These are phyloP conservation scores for Backusella circina DNA, from an alignment of 192 early-diverging fungal species.

Conservation along the genomic window DNA sequence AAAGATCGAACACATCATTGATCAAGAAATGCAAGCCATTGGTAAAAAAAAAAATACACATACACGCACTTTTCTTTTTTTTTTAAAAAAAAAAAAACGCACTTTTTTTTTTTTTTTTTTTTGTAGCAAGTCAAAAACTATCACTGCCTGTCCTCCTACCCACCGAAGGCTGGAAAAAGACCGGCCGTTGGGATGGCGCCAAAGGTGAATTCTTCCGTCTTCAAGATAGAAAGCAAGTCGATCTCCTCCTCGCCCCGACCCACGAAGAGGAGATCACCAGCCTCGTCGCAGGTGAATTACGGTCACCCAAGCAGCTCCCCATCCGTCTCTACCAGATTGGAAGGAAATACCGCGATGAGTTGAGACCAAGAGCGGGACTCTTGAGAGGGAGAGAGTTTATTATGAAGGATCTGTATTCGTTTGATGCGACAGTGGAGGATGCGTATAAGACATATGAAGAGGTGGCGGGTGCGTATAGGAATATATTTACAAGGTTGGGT, in stretches of 20 bases:
- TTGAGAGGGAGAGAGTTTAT: slow-evolving; percentile 87
- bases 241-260: slow-evolving; percentile 77
- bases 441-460: slow-evolving; percentile 75
- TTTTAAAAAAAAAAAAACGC: neutral
- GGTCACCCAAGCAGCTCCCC: slow-evolving; percentile 72
- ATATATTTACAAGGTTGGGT: slow-evolving; percentile 73
- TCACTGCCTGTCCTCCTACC: slow-evolving; percentile 65
- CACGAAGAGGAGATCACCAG: slow-evolving; percentile 91
- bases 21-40: slow-evolving; percentile 73
- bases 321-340: slow-evolving; percentile 87
- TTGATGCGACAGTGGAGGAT: slow-evolving; percentile 65
- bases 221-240: slow-evolving; percentile 70
- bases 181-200: slow-evolving; percentile 74
- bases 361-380: slow-evolving; percentile 78
- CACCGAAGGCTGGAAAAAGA: slow-evolving; percentile 72
- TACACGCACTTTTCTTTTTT: neutral
- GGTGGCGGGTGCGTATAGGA: slow-evolving; percentile 71
- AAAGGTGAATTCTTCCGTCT: slow-evolving; percentile 75
- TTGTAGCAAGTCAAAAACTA: slow-evolving; percentile 64
- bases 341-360: slow-evolving; percentile 82
- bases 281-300: slow-evolving; percentile 62
- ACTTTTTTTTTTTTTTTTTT: neutral
- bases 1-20: slow-evolving; percentile 79
- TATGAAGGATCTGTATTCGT: slow-evolving; percentile 97
- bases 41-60: slow-evolving; percentile 36